Base-by-base conservation (phyloP, 192 early-diverging fungal species). In the Backusella parvicylindrica region DNA sequence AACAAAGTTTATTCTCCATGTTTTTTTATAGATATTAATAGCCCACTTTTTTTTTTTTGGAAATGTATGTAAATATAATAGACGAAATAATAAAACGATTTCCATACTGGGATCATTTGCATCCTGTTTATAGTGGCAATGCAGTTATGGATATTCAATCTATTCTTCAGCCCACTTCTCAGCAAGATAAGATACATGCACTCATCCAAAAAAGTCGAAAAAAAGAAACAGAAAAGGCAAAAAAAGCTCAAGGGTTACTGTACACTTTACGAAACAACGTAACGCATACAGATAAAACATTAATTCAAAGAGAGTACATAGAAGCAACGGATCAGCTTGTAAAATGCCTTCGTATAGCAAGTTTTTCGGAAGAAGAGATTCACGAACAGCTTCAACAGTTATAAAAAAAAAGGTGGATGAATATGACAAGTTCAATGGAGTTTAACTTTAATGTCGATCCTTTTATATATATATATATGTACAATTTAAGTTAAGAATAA, bases 81-180 rank as follows among this genome's bases (percentile, higher is more conserved):
- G 40, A 56, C 9, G 70, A 71, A 49, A 32, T 71, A 49, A 32
- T 50, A 8, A 71, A 71, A 50, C 41, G 47, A 5, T 71, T 71
- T 50, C 70, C 70, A 28, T 71, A 71, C 41, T 71, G 47, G 70
- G 41, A 71, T 8, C 18, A 16, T 4, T 21, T 71, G 28, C 41
- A 71, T 21, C 30, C 18, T n/a, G 47, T 71, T n/a, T 71, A 49
- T 33, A 32, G 47, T 12, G 23, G 53, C 3, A 60, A 28, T 60
- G 13, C 53, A 13, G 53, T 28, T 60, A 60, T 60, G 53, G 23
- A 60, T 4, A 60, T 60, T 60, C 21, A 28, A 60, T 60, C 21
- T 28, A 60, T 60, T 60, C 23, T 60, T 60, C 53, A 60, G 53
- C 53, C 53, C 53, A 60, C 23, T 60, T 60, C 53, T 70, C 41